These are phyloP conservation scores for Apophysomyces sp. DNA, from an alignment of 371 early-diverging fungal species.

Conservation along the genomic window DNA sequence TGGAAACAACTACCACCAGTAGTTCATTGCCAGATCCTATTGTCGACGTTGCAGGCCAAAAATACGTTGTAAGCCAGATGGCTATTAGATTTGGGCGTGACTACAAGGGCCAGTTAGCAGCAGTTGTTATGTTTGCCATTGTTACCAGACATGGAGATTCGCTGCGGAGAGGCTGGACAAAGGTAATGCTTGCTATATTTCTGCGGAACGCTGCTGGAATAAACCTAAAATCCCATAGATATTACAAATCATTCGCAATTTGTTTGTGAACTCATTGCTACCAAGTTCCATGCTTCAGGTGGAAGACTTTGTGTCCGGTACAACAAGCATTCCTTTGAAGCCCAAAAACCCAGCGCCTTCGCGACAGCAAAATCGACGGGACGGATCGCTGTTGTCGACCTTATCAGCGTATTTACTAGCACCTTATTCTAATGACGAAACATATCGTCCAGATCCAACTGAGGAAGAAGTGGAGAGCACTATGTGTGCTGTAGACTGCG, in stretches of 20 bases:
- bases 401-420: conserved; percentile 77
- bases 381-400: conserved; percentile 76
- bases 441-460: conserved; percentile 63
- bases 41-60: conserved; percentile 60
- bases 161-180: conserved; percentile 75
- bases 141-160: conserved; percentile 73
- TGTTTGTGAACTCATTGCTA: conserved; percentile 74
- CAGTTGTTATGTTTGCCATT: conserved; percentile 81
- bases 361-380: conserved; percentile 54
- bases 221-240: conserved; percentile 26
- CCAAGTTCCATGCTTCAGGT: conserved; percentile 66
- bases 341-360: conserved; percentile 49
- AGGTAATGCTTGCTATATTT: conserved; percentile 21
- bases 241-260: conserved; percentile 71
- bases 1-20: conserved; percentile 47
- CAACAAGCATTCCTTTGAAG: conserved; percentile 70
- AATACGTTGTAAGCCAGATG: conserved; percentile 65
- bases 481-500: conserved; percentile 69
- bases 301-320: conserved; percentile 75
- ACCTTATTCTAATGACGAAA: conserved; percentile 62
- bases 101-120: conserved; percentile 86
- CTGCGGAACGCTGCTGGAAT: background rate
- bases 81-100: conserved; percentile 87
- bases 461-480: conserved; percentile 75
- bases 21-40: conserved; percentile 60